Evolutionary conservation across 228 moss, liverwort and hornwort species (phyloP).

Genomic region (Sphagnum magellanicum): DNA sequence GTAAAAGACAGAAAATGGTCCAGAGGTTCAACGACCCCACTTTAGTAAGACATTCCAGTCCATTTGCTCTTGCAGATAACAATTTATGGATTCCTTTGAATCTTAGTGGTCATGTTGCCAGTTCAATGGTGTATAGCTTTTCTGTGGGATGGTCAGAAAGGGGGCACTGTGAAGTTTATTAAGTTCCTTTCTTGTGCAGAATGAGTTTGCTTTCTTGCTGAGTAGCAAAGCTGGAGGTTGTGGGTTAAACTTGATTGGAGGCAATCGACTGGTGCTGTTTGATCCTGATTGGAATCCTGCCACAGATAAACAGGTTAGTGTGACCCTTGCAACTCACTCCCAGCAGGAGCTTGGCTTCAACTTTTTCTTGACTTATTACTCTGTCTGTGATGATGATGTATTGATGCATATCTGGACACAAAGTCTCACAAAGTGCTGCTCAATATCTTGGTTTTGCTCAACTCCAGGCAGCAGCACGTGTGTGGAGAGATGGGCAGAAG

Average conservation of each 20-base stretch:
- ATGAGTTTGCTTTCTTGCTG: slow-evolving; percentile 91
- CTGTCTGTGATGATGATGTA: too few species aligned
- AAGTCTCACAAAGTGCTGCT: neutral
- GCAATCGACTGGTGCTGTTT: slow-evolving; percentile 93
- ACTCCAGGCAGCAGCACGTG: slow-evolving; percentile 83
- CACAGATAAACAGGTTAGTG: slow-evolving; percentile 85
- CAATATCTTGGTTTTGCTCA: neutral
- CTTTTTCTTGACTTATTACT: too few species aligned
- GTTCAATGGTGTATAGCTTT: too few species aligned
- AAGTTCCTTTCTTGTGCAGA: slow-evolving; percentile 32
- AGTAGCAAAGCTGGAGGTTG: slow-evolving; percentile 99
- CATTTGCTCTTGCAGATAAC: neutral
- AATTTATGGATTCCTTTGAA: neutral
- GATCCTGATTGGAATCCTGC: slow-evolving; percentile 99
- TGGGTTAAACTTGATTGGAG: slow-evolving; percentile 93
- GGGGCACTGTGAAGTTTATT: too few species aligned
- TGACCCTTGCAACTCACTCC: neutral
- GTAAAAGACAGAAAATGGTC: slow-evolving; percentile 93
- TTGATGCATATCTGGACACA: too few species aligned
- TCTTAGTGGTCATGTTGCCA: neutral
- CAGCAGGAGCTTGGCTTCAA: too few species aligned
- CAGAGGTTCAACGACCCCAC: slow-evolving; percentile 80
- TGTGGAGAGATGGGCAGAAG: slow-evolving; percentile 99
- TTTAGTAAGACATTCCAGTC: slow-evolving; percentile 29
- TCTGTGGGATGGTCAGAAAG: too few species aligned